Base-by-base conservation (phyloP, 805 yeast genomes). In the Candida sithepensis region DNA sequence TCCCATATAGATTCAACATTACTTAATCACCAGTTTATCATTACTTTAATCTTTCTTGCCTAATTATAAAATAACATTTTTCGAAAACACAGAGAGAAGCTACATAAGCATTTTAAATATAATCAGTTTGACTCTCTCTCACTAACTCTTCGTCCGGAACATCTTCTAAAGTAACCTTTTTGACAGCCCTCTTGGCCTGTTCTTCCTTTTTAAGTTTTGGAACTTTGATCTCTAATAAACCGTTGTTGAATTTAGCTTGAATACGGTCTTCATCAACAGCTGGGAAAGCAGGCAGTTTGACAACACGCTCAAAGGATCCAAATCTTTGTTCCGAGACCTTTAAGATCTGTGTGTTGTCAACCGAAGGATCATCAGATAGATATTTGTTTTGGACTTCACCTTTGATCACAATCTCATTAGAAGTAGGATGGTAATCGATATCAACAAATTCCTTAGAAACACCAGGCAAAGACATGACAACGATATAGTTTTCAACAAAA, bases 381-480 rank as follows among this genome's bases (percentile, higher is more conserved):
- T 67, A 62, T 42, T 63, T 66, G 46, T 72, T 71, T 21, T 66
- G 67, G n/a, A 69, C 64, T 6, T 68, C 70, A 30, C 85, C 86
- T 49, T 74, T 76, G 33, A 81, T 65, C 16, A 76, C 67, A 49
- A 81, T 54, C 51, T 79, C 83, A 53, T 75, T 74, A 12, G 77
- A 70, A 1, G 81, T 69, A 33, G 85, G 82, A 55, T 81, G 85
- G 63, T 71, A 81, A 55, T 81, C 82, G 38, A 81, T 72, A 43
- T 74, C 76, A 52, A 81, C 73, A 16, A 76, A 71, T 37, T 73
- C 71, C 20, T 78, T 73, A 28, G 71, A 67, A 2, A 82, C 82
- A 42, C 86, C 86, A n/a, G 86, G 81, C 22, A 81, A 59, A 3
- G 84, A 75, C 12, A 80, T 59, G 1, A 75, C 75, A 12, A 79